Percentiles rank a stretch among this genome's conserved stretches.
These are phyloP conservation scores for Neolentinus lepideus DNA, from an alignment of 1,284 basidiomycete genomes.

Conservation along the genomic window DNA sequence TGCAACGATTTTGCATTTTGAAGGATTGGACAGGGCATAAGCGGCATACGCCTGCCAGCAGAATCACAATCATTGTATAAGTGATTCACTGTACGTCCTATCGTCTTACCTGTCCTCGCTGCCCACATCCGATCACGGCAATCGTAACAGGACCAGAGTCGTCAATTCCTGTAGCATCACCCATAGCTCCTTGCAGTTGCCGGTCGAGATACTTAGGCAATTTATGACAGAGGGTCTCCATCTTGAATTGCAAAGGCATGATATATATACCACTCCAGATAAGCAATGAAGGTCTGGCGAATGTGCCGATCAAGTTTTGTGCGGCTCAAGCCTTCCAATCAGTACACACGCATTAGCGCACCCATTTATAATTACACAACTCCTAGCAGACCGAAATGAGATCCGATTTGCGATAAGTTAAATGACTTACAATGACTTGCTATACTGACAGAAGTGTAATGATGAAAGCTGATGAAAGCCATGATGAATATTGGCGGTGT, in stretches of 20 bases:
- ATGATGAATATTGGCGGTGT: no score
- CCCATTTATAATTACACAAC: no score
- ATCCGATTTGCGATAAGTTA: no score
- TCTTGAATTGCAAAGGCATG: background rate
- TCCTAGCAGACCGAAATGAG: no score
- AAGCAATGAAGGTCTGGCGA: background rate
- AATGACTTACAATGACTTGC: no score
- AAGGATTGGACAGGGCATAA: constrained; percentile 57
- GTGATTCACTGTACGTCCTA: no score
- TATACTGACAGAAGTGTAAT: no score
- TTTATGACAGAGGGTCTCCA: background rate
- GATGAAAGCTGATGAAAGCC: no score
- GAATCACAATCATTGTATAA: background rate
- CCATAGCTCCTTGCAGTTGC: background rate
- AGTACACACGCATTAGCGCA: no score
- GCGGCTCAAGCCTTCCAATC: no score
- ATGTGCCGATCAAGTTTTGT: background rate
- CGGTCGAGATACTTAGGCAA: background rate
- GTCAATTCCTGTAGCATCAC: background rate
- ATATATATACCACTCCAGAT: background rate
- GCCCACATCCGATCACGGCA: constrained; percentile 69
- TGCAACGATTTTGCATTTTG: constrained; percentile 67
- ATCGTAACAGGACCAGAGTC: constrained; percentile 30
- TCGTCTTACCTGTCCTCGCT: constrained; percentile 58
- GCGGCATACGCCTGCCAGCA: constrained; percentile 53